phyloP scores from a whole-genome alignment of 208 protist genomes.

The Acanthamoeba triangularis region DNA sequence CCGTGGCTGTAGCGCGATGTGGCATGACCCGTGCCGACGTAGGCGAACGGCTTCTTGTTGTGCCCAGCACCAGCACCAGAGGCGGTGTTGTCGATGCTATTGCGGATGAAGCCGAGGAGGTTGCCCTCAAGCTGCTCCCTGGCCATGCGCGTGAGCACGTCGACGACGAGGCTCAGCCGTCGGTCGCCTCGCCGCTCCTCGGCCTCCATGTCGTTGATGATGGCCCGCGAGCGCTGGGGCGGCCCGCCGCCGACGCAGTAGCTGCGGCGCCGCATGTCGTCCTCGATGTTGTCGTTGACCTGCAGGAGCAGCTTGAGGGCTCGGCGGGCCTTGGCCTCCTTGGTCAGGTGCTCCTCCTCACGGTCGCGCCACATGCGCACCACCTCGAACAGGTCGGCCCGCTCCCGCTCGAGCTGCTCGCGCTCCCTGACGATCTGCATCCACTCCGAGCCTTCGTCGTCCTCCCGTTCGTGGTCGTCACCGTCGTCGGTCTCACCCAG shows the following conservation, averaged over 20 bases:
- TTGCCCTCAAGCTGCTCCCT: slow-evolving; percentile 34
- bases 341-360: neutral
- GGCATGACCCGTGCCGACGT: no score
- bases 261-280: neutral
- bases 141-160: neutral
- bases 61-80: no score
- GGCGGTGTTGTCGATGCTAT: neutral
- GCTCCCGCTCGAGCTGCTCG: neutral
- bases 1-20: no score
- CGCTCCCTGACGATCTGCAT: neutral
- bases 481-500: neutral
- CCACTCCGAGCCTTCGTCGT: neutral
- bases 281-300: slow-evolving; percentile 3
- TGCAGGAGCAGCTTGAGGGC: neutral
- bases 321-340: neutral
- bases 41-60: no score
- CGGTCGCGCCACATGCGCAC: slow-evolving; percentile 25
- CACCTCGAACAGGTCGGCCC: slow-evolving; percentile 1
- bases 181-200: neutral
- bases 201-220: slow-evolving; percentile 4
- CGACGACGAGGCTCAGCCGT: slow-evolving; percentile 7
- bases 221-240: neutral
- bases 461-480: neutral
- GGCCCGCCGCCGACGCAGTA: neutral
- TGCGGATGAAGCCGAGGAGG: neutral